Conservation (phyloP, 2,329 filamentous ascomycete genomes). For the Emmonsiellopsis sp. region DNA sequence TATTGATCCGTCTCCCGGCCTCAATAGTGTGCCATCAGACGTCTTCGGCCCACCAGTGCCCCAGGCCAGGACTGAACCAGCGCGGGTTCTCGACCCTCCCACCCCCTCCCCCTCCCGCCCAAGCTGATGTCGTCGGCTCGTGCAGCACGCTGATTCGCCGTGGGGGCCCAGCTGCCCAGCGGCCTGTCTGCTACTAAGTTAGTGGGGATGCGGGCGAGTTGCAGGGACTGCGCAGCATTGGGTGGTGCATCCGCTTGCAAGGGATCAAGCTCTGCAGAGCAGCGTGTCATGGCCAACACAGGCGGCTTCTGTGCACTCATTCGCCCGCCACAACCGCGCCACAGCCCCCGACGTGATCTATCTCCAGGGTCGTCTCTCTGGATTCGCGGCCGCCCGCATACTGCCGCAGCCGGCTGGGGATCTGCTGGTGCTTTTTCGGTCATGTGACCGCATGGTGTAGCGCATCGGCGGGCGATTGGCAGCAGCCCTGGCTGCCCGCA, state of each 20-base stretch:
- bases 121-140: conserved; percentile 5
- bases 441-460: conserved; percentile 19
- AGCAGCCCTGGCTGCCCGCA: conserved; percentile 9
- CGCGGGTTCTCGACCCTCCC: conserved; percentile 3
- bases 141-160: conserved; percentile 8
- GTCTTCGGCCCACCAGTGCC: not conserved
- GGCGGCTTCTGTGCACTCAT: conserved; percentile 4
- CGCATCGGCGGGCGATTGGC: conserved; percentile 12
- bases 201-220: not conserved
- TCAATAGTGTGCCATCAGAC: not conserved
- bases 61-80: conserved; percentile 4
- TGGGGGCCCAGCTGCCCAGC: not conserved
- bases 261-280: conserved; percentile 8
- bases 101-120: not conserved
- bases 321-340: conserved; percentile 13
- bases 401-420: conserved; percentile 13
- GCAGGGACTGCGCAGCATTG: conserved; percentile 2
- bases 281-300: not conserved
- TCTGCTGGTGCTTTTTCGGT: conserved; percentile 18
- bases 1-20: not conserved
- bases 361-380: conserved; percentile 8
- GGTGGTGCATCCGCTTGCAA: conserved; percentile 2
- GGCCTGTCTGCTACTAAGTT: not conserved
- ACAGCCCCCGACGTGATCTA: conserved; percentile 6
- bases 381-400: conserved; percentile 11